A percentile compares a stretch with the other conserved stretches of the same genome.
These are phyloP conservation scores for Fragilariopsis cylindrus DNA, from an alignment of 108 stramenopile genomes.

Conservation along the genomic window DNA sequence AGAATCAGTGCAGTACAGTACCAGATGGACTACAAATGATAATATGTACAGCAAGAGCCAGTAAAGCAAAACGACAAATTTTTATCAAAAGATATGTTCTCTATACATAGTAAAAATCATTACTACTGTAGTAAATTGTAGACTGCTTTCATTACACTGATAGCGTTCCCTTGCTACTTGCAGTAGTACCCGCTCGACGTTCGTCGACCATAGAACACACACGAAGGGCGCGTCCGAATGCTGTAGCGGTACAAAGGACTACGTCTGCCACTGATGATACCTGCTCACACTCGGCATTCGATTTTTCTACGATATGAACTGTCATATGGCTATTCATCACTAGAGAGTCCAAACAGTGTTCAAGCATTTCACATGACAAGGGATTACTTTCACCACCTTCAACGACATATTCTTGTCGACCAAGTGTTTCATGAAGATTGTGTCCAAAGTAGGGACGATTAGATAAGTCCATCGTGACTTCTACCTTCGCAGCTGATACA, in stretches of 20 bases:
- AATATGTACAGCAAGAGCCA: no score
- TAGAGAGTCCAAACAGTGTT: conserved; percentile 89
- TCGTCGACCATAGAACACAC: conserved; percentile 77
- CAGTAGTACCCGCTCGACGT: conserved; percentile 74
- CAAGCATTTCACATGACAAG: conserved; percentile 89
- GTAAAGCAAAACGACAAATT: no score
- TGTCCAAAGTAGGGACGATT: conserved; percentile 82
- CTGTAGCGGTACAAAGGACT: conserved; percentile 58
- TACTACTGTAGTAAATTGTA: no score
- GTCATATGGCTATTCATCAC: conserved; percentile 88
- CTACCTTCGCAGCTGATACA: conserved; percentile 42
- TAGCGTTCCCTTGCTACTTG: conserved; percentile 86
- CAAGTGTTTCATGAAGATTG: conserved; percentile 49
- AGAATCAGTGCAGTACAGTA: no score
- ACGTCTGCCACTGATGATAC: conserved; percentile 44
- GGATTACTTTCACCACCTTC: conserved; percentile 20
- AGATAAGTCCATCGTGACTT: conserved; percentile 84
- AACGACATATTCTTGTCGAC: conserved; percentile 37
- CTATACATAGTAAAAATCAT: no score
- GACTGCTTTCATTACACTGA: conserved; percentile 53
- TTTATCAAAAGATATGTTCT: no score
- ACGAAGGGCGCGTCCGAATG: conserved; percentile 70
- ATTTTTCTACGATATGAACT: conserved; percentile 81
- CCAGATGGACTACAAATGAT: no score
- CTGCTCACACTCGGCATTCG: not conserved